Evolutionary conservation across 495 filamentous ascomycete species (phyloP).

Genomic region (Patellaria atrata): DNA sequence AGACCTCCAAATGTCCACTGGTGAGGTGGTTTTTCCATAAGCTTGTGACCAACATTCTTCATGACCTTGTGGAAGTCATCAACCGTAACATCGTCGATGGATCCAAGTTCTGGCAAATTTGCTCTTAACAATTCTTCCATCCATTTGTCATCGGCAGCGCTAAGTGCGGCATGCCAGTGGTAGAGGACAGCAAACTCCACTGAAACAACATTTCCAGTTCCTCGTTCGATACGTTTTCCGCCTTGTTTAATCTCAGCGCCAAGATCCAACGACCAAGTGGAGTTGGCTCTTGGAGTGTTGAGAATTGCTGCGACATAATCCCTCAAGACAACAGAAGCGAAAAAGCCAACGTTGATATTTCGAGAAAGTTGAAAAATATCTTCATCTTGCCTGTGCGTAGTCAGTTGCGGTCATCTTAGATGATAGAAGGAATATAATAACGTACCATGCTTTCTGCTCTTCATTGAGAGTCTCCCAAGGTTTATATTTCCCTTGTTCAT

Average conservation of each 20-base stretch:
- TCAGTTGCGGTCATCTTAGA: no score
- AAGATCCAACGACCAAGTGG: constrained; percentile 20
- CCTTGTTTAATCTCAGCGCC: constrained; percentile 20
- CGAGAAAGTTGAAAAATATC: constrained; percentile 24
- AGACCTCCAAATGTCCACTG: constrained; percentile 43
- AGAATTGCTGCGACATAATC: constrained; percentile 25
- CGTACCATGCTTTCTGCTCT: constrained; percentile 17
- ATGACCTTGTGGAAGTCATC: constrained; percentile 40
- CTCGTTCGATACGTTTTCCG: constrained; percentile 20
- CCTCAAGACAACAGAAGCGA: constrained; percentile 21
- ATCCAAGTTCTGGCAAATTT: constrained; percentile 15
- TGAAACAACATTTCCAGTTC: constrained; percentile 23
- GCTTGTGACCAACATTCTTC: constrained; percentile 34
- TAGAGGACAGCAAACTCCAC: constrained; percentile 25
- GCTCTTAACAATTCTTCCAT: constrained; percentile 18
- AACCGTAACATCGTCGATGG: constrained; percentile 32
- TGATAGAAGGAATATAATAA: not conserved
- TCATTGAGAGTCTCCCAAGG: constrained; percentile 17
- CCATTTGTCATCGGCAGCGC: constrained; percentile 23
- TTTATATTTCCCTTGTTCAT: constrained; percentile 22
- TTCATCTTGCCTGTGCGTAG: constrained; percentile 21
- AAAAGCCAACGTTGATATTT: constrained; percentile 26
- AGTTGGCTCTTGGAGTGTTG: constrained; percentile 24
- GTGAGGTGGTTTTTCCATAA: constrained; percentile 37
- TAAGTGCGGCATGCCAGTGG: constrained; percentile 24